These are phyloP conservation scores for Hortiboletus campestris DNA, from an alignment of 768 basidiomycete genomes.

Conservation along the genomic window DNA sequence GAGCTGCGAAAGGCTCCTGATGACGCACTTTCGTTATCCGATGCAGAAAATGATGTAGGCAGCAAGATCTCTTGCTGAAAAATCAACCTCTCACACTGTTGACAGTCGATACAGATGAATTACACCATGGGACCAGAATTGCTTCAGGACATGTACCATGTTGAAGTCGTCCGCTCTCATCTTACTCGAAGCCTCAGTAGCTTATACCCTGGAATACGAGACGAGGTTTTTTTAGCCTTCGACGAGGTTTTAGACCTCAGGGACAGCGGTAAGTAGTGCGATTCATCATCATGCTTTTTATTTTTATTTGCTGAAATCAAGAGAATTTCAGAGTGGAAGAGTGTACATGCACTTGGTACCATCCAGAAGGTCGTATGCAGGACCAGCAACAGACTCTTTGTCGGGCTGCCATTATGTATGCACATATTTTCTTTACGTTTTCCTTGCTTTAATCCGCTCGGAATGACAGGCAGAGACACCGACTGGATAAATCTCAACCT, in stretches of 20 bases:
- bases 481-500: too few relatives aligned
- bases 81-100: neutral
- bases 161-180: conserved; percentile 26
- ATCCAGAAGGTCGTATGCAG: conserved; percentile 19
- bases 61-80: conserved; percentile 14
- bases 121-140: conserved; percentile 40
- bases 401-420: conserved; percentile 37
- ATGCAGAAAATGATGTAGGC: conserved; percentile 26
- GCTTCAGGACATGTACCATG: conserved; percentile 31
- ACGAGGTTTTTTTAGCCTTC: conserved; percentile 40
- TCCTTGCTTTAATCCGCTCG: too few relatives aligned
- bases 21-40: conserved; percentile 36
- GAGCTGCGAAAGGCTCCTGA: conserved; percentile 33
- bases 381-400: conserved; percentile 42
- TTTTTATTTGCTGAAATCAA: neutral
- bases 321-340: conserved; percentile 38
- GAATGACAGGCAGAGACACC: too few relatives aligned
- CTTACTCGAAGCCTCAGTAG: conserved; percentile 35
- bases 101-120: conserved; percentile 35
- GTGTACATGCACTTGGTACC: conserved; percentile 26
- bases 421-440: too few relatives aligned
- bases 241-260: conserved; percentile 33
- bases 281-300: neutral
- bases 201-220: conserved; percentile 24
- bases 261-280: conserved; percentile 10